These are phyloP conservation scores for Polygonum aviculare DNA, from an alignment of 148 eudicot genomes.

Conservation along the genomic window DNA sequence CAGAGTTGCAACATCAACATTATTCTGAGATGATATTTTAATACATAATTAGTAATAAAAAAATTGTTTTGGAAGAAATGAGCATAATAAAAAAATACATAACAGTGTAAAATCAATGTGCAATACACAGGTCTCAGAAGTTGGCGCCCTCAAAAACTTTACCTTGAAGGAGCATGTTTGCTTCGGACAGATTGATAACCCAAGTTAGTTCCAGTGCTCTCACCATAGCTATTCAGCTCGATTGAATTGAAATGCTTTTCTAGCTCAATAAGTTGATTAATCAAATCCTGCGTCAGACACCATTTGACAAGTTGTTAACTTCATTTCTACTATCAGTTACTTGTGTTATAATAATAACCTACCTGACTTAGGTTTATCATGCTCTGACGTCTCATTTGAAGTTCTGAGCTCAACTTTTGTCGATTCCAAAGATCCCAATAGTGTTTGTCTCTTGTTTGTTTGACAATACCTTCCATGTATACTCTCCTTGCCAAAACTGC, in stretches of 20 bases:
- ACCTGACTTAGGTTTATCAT: constrained; percentile 66
- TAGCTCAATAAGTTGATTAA: constrained; percentile 61
- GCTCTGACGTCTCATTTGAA: constrained; percentile 57
- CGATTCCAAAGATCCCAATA: constrained; percentile 85
- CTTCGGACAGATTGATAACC: constrained; percentile 29
- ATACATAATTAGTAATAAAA: neutral
- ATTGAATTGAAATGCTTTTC: constrained; percentile 85
- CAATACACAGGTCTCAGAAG: neutral
- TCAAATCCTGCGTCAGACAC: constrained; percentile 40
- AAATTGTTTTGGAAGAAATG: neutral
- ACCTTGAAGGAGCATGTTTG: constrained; percentile 61
- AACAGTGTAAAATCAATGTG: neutral
- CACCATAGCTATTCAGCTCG: constrained; percentile 72
- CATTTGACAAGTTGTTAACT: neutral
- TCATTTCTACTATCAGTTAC: neutral
- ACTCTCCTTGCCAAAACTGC: constrained; percentile 67
- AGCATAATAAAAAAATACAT: neutral
- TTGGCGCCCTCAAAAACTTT: constrained; percentile 7
- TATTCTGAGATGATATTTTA: neutral
- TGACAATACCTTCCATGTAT: constrained; percentile 75
- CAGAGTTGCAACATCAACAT: neutral
- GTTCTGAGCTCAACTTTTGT: constrained; percentile 79
- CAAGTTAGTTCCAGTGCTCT: constrained; percentile 28
- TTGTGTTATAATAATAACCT: neutral
- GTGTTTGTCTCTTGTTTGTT: constrained; percentile 71